These are phyloP conservation scores for Aegilops bicornis DNA, from an alignment of 176 grass and related monocot genomes.

Conservation along the genomic window DNA sequence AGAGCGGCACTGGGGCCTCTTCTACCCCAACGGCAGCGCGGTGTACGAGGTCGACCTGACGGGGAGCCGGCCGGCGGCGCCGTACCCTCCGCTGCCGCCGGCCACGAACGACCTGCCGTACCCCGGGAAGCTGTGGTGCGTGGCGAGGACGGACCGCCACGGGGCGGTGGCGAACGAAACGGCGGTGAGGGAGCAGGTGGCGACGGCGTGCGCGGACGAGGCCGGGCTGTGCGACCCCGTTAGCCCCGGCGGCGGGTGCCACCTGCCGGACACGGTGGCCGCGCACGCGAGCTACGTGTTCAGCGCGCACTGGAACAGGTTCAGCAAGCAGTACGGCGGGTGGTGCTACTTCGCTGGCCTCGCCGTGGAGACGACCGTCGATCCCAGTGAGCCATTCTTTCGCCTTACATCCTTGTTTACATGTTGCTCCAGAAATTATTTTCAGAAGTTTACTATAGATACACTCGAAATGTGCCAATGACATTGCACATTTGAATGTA, in stretches of 20 bases:
- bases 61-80: background rate
- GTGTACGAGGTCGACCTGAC: slow-evolving; percentile 63
- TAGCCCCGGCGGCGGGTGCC: slow-evolving; percentile 33
- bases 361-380: slow-evolving; percentile 48
- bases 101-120: slow-evolving; percentile 46
- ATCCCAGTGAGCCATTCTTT: slow-evolving; percentile 48
- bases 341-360: slow-evolving; percentile 65
- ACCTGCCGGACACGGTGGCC: slow-evolving; percentile 25
- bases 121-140: slow-evolving; percentile 54
- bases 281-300: slow-evolving; percentile 57
- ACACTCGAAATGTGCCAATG: too few relatives aligned
- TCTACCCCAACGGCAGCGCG: slow-evolving; percentile 55
- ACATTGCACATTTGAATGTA: too few relatives aligned
- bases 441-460: too few relatives aligned
- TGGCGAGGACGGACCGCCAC: slow-evolving; percentile 14
- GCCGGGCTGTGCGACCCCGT: slow-evolving; percentile 39
- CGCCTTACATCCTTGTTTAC: too few relatives aligned
- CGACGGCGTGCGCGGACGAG: slow-evolving; percentile 40
- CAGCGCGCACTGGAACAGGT: slow-evolving; percentile 71
- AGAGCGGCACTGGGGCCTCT: slow-evolving; percentile 66
- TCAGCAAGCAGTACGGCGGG: slow-evolving; percentile 49
- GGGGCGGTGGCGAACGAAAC: slow-evolving; percentile 28
- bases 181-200: slow-evolving; percentile 30
- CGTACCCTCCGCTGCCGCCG: slow-evolving; percentile 52
- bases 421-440: too few relatives aligned